A percentile compares a stretch with the other conserved stretches of the same genome.
Conservation (phyloP, 768 basidiomycete genomes). For the Boletus rubropictus region DNA sequence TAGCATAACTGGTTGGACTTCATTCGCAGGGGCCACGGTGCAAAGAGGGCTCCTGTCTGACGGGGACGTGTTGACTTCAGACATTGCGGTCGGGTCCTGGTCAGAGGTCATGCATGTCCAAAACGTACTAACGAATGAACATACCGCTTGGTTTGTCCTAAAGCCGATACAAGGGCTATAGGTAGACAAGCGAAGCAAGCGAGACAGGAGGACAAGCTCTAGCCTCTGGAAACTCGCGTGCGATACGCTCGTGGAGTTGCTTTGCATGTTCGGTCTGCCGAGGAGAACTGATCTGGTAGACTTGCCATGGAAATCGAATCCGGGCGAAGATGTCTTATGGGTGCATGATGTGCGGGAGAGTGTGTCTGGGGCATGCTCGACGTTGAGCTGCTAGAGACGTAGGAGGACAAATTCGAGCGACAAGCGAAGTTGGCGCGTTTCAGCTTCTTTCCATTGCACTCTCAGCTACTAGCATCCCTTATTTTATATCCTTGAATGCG, state of each 20-base stretch:
- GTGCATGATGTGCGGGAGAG: constrained; percentile 49
- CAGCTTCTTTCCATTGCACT: background rate
- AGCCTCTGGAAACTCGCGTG: constrained; percentile 67
- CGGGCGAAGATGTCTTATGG: constrained; percentile 50
- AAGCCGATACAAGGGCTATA: constrained; percentile 54
- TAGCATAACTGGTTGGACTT: constrained; percentile 6
- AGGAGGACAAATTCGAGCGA: background rate
- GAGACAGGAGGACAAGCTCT: background rate
- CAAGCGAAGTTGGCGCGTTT: constrained; percentile 2
- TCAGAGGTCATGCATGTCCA: background rate
- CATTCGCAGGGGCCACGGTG: constrained; percentile 65
- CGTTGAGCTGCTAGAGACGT: no score
- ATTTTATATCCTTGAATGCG: constrained; percentile 25
- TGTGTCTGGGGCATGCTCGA: no score
- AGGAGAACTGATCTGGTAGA: constrained; percentile 22
- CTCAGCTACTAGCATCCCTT: background rate
- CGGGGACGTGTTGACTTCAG: constrained; percentile 67
- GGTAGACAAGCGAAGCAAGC: background rate
- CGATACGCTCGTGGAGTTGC: constrained; percentile 53
- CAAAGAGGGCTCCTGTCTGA: constrained; percentile 63
- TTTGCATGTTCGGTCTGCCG: constrained; percentile 44
- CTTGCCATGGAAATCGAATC: constrained; percentile 72
- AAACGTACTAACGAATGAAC: constrained; percentile 6
- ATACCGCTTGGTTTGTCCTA: constrained; percentile 60
- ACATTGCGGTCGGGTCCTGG: constrained; percentile 66